phyloP scores from a whole-genome alignment of 305 asterid species.

The Solanum aculeatissimum region DNA sequence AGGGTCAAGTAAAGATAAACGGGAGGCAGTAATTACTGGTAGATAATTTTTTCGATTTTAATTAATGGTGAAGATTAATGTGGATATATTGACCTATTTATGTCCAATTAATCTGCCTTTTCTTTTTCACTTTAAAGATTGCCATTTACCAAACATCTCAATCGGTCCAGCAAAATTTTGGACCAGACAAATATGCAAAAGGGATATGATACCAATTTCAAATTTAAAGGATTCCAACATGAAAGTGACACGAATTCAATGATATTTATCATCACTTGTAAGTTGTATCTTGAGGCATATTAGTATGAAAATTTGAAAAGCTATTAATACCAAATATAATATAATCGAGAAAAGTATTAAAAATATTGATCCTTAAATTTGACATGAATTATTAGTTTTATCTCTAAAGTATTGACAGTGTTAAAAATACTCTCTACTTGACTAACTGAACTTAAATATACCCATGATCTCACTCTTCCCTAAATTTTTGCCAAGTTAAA shows the following conservation, averaged over 20 bases:
- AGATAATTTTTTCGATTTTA: too few relatives aligned
- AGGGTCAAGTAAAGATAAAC: too few relatives aligned
- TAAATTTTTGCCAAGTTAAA: too few relatives aligned
- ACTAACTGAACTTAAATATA: too few relatives aligned
- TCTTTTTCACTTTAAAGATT: not conserved
- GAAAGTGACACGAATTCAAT: not conserved
- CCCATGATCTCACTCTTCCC: too few relatives aligned
- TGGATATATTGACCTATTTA: not conserved
- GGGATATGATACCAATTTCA: not conserved
- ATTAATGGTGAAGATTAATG: too few relatives aligned
- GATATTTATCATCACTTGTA: not conserved
- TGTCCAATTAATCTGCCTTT: not conserved
- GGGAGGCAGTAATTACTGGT: too few relatives aligned
- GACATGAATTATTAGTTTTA: too few relatives aligned
- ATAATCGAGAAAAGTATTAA: too few relatives aligned
- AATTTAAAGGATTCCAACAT: not conserved
- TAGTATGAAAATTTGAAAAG: not conserved
- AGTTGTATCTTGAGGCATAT: not conserved
- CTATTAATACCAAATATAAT: not conserved
- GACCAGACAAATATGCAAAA: not conserved
- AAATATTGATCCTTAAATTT: too few relatives aligned
- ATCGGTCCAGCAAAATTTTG: not conserved
- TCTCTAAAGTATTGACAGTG: too few relatives aligned
- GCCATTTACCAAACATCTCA: not conserved
- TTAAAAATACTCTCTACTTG: too few relatives aligned